Percentiles rank a stretch among this genome's conserved stretches.
phyloP scores from a whole-genome alignment of 805 yeast genomes.

The Lipomyces kockii region DNA sequence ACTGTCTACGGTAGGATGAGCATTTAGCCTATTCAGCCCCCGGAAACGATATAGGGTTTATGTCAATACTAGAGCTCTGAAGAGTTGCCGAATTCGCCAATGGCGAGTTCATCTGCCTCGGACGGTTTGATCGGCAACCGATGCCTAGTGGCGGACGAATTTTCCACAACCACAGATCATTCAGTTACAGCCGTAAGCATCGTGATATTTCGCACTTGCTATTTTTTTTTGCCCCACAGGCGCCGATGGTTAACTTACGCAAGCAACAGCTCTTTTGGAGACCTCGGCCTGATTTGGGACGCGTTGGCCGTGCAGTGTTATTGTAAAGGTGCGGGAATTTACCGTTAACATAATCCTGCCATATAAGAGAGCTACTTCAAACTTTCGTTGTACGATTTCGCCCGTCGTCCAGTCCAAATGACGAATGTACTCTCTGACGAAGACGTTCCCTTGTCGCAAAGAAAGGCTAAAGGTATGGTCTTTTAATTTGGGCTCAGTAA shows the following conservation, averaged over 20 bases:
- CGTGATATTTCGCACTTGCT: neutral
- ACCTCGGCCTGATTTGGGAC: neutral
- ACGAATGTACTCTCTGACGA: slow-evolving; percentile 21
- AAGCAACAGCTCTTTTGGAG: too few species aligned
- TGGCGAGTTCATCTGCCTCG: too few species aligned
- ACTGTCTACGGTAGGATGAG: too few species aligned
- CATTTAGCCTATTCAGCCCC: too few species aligned
- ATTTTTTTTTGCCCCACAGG: neutral
- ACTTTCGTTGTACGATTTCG: neutral
- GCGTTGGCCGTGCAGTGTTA: neutral
- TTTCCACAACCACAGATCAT: neutral
- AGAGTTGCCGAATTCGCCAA: too few species aligned
- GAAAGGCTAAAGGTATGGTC: slow-evolving; percentile 14
- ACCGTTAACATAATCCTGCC: neutral
- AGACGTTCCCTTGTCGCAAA: slow-evolving; percentile 28
- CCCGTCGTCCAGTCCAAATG: neutral
- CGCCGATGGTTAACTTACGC: neutral
- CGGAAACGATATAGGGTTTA: too few species aligned
- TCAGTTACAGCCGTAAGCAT: neutral
- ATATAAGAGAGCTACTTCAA: neutral
- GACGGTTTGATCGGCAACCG: too few species aligned
- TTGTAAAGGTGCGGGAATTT: neutral
- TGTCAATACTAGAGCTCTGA: too few species aligned
- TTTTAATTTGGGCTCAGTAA: neutral
- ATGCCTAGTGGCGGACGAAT: too few species aligned